Evolutionary conservation across 2,329 filamentous ascomycete species (phyloP).

Genomic region (Achaetomium macrosporum): DNA sequence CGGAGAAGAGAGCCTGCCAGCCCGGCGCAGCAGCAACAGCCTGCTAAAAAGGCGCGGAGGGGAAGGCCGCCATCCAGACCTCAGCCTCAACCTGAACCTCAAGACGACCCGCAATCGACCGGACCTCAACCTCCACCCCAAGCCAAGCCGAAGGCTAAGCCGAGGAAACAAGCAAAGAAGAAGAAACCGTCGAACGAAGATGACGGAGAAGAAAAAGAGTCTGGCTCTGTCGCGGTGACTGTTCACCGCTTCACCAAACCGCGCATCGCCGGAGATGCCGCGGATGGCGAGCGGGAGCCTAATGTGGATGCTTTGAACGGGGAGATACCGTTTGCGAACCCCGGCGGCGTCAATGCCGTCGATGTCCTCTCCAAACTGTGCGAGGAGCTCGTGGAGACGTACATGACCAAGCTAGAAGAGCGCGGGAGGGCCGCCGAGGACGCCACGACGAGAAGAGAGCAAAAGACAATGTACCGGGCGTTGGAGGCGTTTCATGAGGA

Average conservation of each 20-base stretch:
- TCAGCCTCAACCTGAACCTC: background rate
- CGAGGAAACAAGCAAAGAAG: slow-evolving; percentile 18
- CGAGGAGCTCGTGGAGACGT: slow-evolving; percentile 52
- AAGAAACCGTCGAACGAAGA: slow-evolving; percentile 10
- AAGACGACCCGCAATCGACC: background rate
- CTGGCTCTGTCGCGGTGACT: slow-evolving; percentile 46
- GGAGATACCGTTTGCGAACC: slow-evolving; percentile 49
- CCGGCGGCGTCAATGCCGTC: slow-evolving; percentile 53
- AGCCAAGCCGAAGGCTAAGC: slow-evolving; percentile 8
- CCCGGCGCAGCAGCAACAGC: slow-evolving; percentile 35
- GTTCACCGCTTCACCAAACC: slow-evolving; percentile 55
- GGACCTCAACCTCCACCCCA: slow-evolving; percentile 7
- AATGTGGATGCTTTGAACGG: slow-evolving; percentile 41
- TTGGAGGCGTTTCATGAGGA: slow-evolving; percentile 56
- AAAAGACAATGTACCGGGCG: slow-evolving; percentile 48
- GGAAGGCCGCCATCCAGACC: slow-evolving; percentile 15
- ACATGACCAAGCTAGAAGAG: slow-evolving; percentile 43
- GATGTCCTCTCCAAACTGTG: slow-evolving; percentile 59
- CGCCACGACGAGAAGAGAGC: slow-evolving; percentile 46
- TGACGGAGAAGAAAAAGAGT: slow-evolving; percentile 20
- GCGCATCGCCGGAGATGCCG: slow-evolving; percentile 34
- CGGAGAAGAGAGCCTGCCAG: slow-evolving; percentile 38
- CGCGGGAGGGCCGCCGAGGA: slow-evolving; percentile 38
- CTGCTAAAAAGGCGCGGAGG: slow-evolving; percentile 17
- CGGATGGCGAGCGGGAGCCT: slow-evolving; percentile 37